phyloP scores from a whole-genome alignment of 805 yeast genomes.

The Ogataea glucozyma region DNA sequence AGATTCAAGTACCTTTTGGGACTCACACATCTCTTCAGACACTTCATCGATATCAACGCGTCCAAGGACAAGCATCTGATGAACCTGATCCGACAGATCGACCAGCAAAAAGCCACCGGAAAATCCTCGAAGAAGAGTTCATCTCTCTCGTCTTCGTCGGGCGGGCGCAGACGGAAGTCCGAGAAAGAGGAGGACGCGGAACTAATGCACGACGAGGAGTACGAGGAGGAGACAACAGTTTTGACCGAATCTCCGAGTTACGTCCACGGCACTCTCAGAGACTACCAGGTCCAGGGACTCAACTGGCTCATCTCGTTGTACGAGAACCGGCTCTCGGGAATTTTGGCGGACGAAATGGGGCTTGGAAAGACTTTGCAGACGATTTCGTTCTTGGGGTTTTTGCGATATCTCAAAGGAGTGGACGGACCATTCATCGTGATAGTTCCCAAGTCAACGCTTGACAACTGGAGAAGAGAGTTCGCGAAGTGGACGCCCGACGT shows the following conservation, averaged over 20 bases:
- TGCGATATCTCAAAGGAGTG: constrained; percentile 73
- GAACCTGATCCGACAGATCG: constrained; percentile 57
- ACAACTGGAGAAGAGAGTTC: constrained; percentile 96
- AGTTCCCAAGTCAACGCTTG: constrained; percentile 94
- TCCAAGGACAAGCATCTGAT: constrained; percentile 74
- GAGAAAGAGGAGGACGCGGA: constrained; percentile 97
- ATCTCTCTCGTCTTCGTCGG: too few relatives aligned
- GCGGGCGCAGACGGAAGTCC: constrained; percentile 71
- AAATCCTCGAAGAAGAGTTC: constrained; percentile 25
- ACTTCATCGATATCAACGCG: constrained; percentile 80
- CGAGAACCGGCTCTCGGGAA: constrained; percentile 88
- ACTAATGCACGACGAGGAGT: constrained; percentile 77
- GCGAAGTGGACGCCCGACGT: constrained; percentile 96
- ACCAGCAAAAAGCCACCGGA: constrained; percentile 46
- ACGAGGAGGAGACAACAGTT: constrained; percentile 63
- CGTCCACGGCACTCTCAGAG: constrained; percentile 76
- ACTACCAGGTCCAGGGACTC: constrained; percentile 91
- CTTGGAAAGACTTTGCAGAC: constrained; percentile 95
- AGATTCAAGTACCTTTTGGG: constrained; percentile 81
- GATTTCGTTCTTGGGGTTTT: constrained; percentile 84
- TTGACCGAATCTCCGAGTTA: constrained; percentile 84
- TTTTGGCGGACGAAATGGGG: constrained; percentile 98
- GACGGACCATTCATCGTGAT: constrained; percentile 90
- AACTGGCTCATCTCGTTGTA: constrained; percentile 91
- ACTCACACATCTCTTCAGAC: constrained; percentile 82